These are phyloP conservation scores for Capsicum rhomboideum DNA, from an alignment of 257 asterid species.

Conservation along the genomic window DNA sequence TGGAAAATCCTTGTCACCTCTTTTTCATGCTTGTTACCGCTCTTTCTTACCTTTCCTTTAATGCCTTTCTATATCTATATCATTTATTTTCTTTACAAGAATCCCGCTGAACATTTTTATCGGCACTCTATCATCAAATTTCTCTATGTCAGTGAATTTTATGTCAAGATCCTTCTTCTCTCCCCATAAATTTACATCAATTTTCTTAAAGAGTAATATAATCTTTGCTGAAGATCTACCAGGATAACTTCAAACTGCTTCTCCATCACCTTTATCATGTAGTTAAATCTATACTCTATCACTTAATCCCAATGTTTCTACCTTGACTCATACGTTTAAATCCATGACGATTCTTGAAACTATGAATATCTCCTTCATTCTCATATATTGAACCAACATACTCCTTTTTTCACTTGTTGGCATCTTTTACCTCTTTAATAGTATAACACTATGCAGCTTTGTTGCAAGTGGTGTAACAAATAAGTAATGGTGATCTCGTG, in stretches of 20 bases:
- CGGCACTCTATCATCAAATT: not conserved
- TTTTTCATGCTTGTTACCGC: not conserved
- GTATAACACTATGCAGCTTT: not conserved
- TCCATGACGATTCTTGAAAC: not conserved
- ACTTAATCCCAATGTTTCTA: not conserved
- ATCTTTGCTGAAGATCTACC: not conserved
- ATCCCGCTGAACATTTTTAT: not conserved
- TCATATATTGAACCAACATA: not conserved
- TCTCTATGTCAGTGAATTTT: not conserved
- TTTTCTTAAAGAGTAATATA: not conserved
- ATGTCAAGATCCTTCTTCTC: not conserved
- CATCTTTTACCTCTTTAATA: not conserved
- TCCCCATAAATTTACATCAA: not conserved
- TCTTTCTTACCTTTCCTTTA: not conserved
- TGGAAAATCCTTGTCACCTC: not conserved
- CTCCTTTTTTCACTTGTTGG: not conserved
- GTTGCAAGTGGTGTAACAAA: not conserved
- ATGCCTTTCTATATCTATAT: not conserved
- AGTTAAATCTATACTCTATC: not conserved
- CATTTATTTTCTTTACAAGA: not conserved
- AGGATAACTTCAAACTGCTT: not conserved
- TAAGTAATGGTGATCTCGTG: not conserved
- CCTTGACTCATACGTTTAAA: not conserved
- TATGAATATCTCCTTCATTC: not conserved
- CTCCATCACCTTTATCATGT: not conserved